Evolutionary conservation across 371 early-diverging fungal species (phyloP).

Genomic region (Mucor indicus): DNA sequence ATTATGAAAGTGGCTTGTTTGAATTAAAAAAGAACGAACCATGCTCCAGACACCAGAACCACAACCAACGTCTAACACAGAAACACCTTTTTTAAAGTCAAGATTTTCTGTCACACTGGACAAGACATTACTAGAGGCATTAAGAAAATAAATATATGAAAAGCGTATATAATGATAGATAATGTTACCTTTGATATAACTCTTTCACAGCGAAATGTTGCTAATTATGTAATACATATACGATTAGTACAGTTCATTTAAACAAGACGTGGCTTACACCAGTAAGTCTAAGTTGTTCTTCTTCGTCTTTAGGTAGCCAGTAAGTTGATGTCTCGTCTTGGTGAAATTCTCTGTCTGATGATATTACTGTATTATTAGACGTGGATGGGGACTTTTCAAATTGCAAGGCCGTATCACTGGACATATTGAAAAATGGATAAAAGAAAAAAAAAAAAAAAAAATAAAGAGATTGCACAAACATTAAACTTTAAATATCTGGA

Average conservation of each 20-base stretch:
- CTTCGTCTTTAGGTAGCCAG: slow-evolving; percentile 23
- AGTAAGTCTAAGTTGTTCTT: slow-evolving; percentile 10
- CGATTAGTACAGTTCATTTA: slow-evolving; percentile 11
- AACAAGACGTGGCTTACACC: slow-evolving; percentile 2
- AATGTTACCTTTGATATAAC: slow-evolving; percentile 12
- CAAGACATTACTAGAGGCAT: slow-evolving; percentile 7
- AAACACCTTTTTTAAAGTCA: slow-evolving; percentile 1
- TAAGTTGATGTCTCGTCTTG: slow-evolving; percentile 5
- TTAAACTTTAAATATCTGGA: too few relatives aligned
- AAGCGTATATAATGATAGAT: background rate
- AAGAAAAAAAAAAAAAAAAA: too few relatives aligned
- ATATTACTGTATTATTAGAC: too few relatives aligned
- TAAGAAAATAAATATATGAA: background rate
- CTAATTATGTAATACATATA: slow-evolving; percentile 1
- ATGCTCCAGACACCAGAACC: slow-evolving; percentile 19
- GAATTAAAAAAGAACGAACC: slow-evolving; percentile 1
- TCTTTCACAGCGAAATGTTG: slow-evolving; percentile 20
- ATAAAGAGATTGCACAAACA: too few relatives aligned
- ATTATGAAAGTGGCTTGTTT: background rate
- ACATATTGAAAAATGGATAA: too few relatives aligned
- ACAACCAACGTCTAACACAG: slow-evolving; percentile 17
- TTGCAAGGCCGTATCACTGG: too few relatives aligned
- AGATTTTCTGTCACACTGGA: background rate
- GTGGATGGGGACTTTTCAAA: too few relatives aligned
- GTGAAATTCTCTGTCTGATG: slow-evolving; percentile 29